Evolutionary conservation across 2,329 filamentous ascomycete genomes (phyloP), one percentile per base, ranked within the genome.

Genomic region (Parastagonospora nodorum): DNA sequence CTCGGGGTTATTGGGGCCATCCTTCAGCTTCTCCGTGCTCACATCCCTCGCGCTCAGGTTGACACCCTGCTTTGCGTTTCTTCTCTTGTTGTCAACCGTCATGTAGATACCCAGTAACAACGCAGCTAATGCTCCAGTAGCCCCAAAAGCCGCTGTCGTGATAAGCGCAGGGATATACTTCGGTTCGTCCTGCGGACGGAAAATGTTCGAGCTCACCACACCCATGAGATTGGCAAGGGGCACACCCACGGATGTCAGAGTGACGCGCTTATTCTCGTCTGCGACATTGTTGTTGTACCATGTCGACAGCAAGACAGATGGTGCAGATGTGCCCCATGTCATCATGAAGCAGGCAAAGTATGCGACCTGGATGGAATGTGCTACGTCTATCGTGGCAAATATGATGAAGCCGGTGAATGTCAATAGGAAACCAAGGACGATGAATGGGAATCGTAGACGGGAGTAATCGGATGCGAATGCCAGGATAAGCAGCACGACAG

Each of bases 211-310:
- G 27, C 80, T 79, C 0, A 90, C 85, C 0, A 90, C 75, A 4
- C 88, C 88, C 86, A 92, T 92, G 31, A 91, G 69, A 58, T 92
- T 92, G 3, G 88, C 89, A 8, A 90, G 69, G 0, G 89, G 88
- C 0, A 92, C 88, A 19, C 86, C 87, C 14, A 92, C 81, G 27
- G 84, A 86, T 0, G 88, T 92, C 11, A 91, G 77, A 0, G 86
- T 79, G 5, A 90, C 80, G 40, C 89, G 85, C 32, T 85, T 83
- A 50, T 87, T 86, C 72, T 92, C 89, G 63, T 92, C 83, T 1
- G 88, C 88, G 48, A 91, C 83, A 68, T 93, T 93, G 77, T 92
- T 92, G 75, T 90, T 92, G 75, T 91, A 92, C 86, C 86, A 88
- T 49, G 84, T 78, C 58, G 85, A 76, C 12, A 87, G 77, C 10